These are phyloP conservation scores for Heterobasidion irregulare DNA, from an alignment of 1,284 basidiomycete species.

Conservation along the genomic window DNA sequence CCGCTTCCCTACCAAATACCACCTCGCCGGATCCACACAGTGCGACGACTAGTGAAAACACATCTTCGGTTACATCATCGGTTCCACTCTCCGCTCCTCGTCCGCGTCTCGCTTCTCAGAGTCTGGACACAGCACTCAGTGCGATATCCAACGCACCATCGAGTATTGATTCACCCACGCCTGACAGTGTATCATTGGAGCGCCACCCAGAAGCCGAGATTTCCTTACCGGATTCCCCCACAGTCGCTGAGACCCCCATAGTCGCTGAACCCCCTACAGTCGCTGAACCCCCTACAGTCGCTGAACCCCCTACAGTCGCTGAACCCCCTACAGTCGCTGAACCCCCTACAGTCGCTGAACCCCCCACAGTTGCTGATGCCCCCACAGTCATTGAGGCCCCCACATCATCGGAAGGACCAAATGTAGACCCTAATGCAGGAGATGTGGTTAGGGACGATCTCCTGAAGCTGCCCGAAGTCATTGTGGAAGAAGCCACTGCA, in stretches of 20 bases:
- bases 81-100: constrained; percentile 4
- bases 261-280: background rate
- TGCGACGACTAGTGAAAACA: constrained; percentile 7
- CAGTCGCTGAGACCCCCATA: background rate
- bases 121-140: background rate
- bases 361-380: too few species aligned
- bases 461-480: background rate
- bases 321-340: too few species aligned
- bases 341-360: too few species aligned
- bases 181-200: background rate
- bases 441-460: too few species aligned
- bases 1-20: constrained; percentile 31
- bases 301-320: too few species aligned
- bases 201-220: background rate
- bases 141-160: background rate
- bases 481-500: background rate
- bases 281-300: too few species aligned
- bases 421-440: too few species aligned
- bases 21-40: constrained; percentile 22
- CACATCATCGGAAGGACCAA: too few species aligned
- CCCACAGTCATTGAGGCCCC: too few species aligned
- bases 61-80: background rate
- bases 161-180: background rate
- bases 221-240: background rate
- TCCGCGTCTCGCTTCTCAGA: background rate